Evolutionary conservation across 2,329 filamentous ascomycete species (phyloP).

Genomic region (Penicillium sp.): DNA sequence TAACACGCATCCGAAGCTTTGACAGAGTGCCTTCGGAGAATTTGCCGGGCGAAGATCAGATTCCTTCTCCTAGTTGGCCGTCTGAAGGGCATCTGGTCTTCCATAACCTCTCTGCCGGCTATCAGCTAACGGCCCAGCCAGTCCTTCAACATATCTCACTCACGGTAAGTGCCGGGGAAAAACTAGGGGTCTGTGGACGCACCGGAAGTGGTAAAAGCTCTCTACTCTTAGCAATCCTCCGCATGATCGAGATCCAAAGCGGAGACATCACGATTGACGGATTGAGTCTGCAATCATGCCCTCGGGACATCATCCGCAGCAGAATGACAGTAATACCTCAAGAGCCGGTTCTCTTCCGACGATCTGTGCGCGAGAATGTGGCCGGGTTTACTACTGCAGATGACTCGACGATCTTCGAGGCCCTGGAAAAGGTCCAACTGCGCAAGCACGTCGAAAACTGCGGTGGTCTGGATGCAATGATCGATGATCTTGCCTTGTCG

Average conservation of each 20-base stretch:
- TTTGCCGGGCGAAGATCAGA: constrained; percentile 20
- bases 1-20: constrained; percentile 53
- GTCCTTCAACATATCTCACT: constrained; percentile 28
- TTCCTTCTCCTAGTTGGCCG: background rate
- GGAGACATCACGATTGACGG: constrained; percentile 42
- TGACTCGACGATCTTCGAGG: background rate
- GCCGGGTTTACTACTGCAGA: constrained; percentile 28
- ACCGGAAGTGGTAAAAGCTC: constrained; percentile 37
- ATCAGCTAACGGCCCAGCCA: background rate
- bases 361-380: constrained; percentile 31
- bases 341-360: constrained; percentile 38
- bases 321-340: constrained; percentile 42
- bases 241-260: constrained; percentile 37
- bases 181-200: constrained; percentile 37
- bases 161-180: constrained; percentile 37
- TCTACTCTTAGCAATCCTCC: constrained; percentile 38
- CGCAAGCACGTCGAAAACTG: background rate
- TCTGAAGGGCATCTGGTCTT: background rate
- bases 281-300: constrained; percentile 8
- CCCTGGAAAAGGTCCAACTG: constrained; percentile 5
- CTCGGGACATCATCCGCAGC: constrained; percentile 36
- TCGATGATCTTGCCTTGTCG: constrained; percentile 49
- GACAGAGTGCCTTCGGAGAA: constrained; percentile 39
- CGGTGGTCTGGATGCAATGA: constrained; percentile 26
- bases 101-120: constrained; percentile 4